Evolutionary conservation across 768 basidiomycete genomes (phyloP).

Genomic region (Naganishia friedmannii): DNA sequence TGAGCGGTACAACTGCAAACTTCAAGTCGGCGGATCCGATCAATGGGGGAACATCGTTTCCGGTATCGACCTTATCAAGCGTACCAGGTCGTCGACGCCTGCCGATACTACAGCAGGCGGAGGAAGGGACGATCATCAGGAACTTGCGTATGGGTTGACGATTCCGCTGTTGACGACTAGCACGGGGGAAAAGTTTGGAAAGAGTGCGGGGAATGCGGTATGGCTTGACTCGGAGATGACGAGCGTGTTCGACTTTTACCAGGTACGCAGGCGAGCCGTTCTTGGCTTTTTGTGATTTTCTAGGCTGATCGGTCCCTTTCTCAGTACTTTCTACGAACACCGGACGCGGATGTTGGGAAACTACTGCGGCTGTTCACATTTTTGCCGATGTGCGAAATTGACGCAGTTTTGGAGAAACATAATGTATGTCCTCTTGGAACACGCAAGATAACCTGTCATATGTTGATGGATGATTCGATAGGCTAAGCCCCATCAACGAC

Average conservation of each 20-base stretch:
- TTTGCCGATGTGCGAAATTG: constrained; percentile 62
- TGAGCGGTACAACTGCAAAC: constrained; percentile 65
- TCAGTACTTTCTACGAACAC: constrained; percentile 83
- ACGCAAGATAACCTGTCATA: background rate
- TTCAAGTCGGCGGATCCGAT: constrained; percentile 94
- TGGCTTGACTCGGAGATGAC: constrained; percentile 80
- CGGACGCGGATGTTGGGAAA: constrained; percentile 73
- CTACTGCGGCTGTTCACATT: constrained; percentile 83
- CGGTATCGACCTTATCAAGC: constrained; percentile 83
- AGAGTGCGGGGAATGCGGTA: constrained; percentile 91
- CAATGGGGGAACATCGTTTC: constrained; percentile 98
- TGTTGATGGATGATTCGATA: constrained; percentile 28
- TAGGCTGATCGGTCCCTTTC: background rate
- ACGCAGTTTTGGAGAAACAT: constrained; percentile 62
- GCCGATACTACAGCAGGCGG: constrained; percentile 10
- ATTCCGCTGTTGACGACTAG: constrained; percentile 90
- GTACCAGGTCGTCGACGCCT: constrained; percentile 48
- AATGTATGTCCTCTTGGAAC: constrained; percentile 53
- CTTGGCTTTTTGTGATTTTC: background rate
- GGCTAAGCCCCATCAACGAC: constrained; percentile 53
- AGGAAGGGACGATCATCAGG: constrained; percentile 33
- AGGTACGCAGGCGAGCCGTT: constrained; percentile 59
- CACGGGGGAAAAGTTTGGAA: constrained; percentile 91
- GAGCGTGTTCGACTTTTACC: constrained; percentile 89
- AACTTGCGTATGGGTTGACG: constrained; percentile 72